phyloP scores from a whole-genome alignment of 1,139 yeast genomes.

The Neolecta irregularis region DNA sequence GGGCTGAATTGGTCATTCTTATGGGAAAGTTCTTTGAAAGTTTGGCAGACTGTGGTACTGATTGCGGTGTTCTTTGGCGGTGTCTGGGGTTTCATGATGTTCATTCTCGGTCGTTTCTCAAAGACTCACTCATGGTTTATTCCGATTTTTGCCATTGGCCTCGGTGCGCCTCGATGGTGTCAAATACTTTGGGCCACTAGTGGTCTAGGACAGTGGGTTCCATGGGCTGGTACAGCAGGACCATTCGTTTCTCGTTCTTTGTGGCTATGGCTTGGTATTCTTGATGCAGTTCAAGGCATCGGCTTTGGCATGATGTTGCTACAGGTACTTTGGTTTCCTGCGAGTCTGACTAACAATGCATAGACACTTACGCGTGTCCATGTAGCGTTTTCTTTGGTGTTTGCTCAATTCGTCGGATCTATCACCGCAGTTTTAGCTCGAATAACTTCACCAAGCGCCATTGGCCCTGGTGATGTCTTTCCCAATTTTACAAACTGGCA shows the following conservation, averaged over 20 bases:
- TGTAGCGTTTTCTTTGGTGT: conserved; percentile 10
- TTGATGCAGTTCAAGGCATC: conserved; percentile 13
- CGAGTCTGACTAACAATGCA: too few species aligned
- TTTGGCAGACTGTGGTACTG: conserved; percentile 8
- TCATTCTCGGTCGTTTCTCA: conserved; percentile 6
- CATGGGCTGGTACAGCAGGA: conserved; percentile 13
- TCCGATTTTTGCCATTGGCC: conserved; percentile 11
- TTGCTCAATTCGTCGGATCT: conserved; percentile 13
- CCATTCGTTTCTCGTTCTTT: conserved; percentile 12
- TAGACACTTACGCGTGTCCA: conserved; percentile 13
- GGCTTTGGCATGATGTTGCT: conserved; percentile 14
- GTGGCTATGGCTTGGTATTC: conserved; percentile 14
- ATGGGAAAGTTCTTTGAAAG: conserved; percentile 10
- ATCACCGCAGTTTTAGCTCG: conserved; percentile 11
- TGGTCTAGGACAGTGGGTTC: conserved; percentile 11
- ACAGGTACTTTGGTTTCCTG: too few species aligned
- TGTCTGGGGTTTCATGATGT: conserved; percentile 10
- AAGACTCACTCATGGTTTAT: conserved; percentile 12
- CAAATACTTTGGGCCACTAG: conserved; percentile 13
- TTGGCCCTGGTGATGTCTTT: conserved; percentile 12
- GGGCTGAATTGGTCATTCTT: conserved; percentile 13
- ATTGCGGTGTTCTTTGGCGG: conserved; percentile 9
- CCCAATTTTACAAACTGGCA: conserved; percentile 12
- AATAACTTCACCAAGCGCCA: conserved; percentile 9
- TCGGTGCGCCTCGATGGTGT: conserved; percentile 14